These are phyloP conservation scores for Eimeria falciformis DNA, from an alignment of 169 alveolate genomes.

Conservation along the genomic window DNA sequence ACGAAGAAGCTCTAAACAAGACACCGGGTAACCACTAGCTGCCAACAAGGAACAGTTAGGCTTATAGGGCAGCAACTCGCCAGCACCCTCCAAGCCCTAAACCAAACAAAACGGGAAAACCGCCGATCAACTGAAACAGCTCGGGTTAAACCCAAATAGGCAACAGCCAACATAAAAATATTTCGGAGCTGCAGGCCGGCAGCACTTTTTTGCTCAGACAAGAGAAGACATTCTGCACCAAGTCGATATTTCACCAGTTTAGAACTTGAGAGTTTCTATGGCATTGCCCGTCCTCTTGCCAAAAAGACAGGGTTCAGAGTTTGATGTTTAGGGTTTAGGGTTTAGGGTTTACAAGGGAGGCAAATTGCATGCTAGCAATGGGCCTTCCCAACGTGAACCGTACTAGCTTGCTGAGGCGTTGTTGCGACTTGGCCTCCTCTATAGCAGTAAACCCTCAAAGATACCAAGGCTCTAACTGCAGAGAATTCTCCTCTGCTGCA, in stretches of 20 bases:
- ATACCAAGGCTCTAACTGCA: neutral
- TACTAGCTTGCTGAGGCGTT: neutral
- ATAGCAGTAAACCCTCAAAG: neutral
- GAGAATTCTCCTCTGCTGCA: neutral
- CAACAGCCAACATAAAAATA: neutral
- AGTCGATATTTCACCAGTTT: too few species aligned
- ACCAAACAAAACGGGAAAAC: neutral
- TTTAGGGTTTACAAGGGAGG: neutral
- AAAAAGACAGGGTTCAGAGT: too few species aligned
- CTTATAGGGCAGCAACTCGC: neutral
- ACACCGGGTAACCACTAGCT: neutral
- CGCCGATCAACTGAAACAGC: neutral
- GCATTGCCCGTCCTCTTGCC: too few species aligned
- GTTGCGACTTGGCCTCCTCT: neutral
- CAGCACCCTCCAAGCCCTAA: neutral
- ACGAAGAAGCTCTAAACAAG: neutral
- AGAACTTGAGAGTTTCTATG: too few species aligned
- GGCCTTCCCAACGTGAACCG: constrained; percentile 25
- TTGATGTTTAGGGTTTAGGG: neutral
- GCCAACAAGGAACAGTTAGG: too few species aligned
- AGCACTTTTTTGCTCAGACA: neutral
- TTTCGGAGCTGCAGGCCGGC: neutral
- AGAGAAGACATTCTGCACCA: neutral
- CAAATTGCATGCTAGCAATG: too few species aligned
- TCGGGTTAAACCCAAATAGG: neutral